A percentile compares a stretch with the other conserved stretches of the same genome.
Conservation (phyloP, 192 early-diverging fungal genomes). For the Backusella liffmaniae region DNA sequence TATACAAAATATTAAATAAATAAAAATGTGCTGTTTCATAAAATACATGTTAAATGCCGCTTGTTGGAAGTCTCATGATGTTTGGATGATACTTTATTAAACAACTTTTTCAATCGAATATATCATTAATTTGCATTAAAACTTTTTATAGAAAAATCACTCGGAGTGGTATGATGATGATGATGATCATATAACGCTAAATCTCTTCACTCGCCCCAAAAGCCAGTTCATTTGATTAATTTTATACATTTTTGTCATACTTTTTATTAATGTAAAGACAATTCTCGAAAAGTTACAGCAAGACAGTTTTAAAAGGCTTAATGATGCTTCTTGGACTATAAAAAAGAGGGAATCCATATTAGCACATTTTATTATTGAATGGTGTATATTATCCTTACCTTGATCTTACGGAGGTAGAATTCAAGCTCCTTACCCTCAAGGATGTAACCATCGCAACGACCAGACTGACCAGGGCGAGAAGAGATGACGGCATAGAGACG, state of each 20-base stretch:
- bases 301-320: slow-evolving; percentile 6
- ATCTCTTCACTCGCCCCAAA: neutral
- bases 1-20: too few relatives aligned
- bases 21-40: too few relatives aligned
- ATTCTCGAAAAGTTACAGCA: neutral
- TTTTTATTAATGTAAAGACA: neutral
- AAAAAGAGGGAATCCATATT: neutral
- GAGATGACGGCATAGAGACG: slow-evolving; percentile 91
- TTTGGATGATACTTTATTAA: too few relatives aligned
- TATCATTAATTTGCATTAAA: neutral
- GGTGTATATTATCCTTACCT: slow-evolving; percentile 48
- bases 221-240: neutral
- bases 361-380: neutral
- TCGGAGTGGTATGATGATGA: too few relatives aligned
- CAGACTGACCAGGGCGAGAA: slow-evolving; percentile 97
- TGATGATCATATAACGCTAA: too few relatives aligned
- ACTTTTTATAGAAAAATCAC: neutral
- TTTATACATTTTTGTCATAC: neutral
- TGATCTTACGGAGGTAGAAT: slow-evolving; percentile 93
- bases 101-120: neutral
- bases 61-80: too few relatives aligned
- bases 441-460: slow-evolving; percentile 97
- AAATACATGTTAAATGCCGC: too few relatives aligned
- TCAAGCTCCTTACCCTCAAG: slow-evolving; percentile 99
- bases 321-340: slow-evolving; percentile 34